Evolutionary conservation across 2,329 filamentous ascomycete genomes (phyloP).

Genomic region (Diplodia sapinea): DNA sequence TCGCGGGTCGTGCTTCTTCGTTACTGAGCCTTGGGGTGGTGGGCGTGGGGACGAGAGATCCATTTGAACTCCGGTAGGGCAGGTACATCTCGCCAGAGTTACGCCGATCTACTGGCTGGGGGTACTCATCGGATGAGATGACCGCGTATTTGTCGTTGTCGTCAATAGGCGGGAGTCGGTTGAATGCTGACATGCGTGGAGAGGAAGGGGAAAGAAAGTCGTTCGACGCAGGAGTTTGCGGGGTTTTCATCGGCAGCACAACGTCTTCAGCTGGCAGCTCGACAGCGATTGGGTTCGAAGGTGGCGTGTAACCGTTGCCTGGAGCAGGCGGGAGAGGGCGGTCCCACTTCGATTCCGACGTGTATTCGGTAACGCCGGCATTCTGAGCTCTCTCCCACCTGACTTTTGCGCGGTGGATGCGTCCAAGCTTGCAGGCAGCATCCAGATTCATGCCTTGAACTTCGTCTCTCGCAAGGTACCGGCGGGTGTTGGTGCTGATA

Average conservation of each 20-base stretch:
- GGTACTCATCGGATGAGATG: constrained; percentile 64
- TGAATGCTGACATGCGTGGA: constrained; percentile 43
- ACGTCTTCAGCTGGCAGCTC: constrained; percentile 65
- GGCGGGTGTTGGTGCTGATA: constrained; percentile 88
- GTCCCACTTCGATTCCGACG: constrained; percentile 36
- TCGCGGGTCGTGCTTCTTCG: constrained; percentile 39
- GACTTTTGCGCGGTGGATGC: constrained; percentile 77
- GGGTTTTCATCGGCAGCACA: constrained; percentile 38
- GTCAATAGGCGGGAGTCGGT: constrained; percentile 40
- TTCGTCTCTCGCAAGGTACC: constrained; percentile 75
- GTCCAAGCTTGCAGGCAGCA: constrained; percentile 79
- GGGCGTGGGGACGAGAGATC: constrained; percentile 23
- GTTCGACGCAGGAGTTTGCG: constrained; percentile 36
- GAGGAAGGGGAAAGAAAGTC: constrained; percentile 54
- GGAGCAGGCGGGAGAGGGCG: constrained; percentile 38
- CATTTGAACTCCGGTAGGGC: constrained; percentile 30
- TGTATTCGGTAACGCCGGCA: constrained; percentile 33
- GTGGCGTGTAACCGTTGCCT: constrained; percentile 47
- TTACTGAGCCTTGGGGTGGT: constrained; percentile 40
- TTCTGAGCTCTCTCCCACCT: constrained; percentile 63
- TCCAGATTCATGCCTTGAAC: constrained; percentile 79
- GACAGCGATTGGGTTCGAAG: constrained; percentile 57
- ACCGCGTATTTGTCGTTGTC: constrained; percentile 78
- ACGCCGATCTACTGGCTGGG: constrained; percentile 44
- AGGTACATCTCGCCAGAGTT: constrained; percentile 13